Percentiles rank a stretch among this genome's conserved stretches.
Evolutionary conservation across 257 asterid genomes (phyloP).

Genomic region (Leptodermis oblonga): DNA sequence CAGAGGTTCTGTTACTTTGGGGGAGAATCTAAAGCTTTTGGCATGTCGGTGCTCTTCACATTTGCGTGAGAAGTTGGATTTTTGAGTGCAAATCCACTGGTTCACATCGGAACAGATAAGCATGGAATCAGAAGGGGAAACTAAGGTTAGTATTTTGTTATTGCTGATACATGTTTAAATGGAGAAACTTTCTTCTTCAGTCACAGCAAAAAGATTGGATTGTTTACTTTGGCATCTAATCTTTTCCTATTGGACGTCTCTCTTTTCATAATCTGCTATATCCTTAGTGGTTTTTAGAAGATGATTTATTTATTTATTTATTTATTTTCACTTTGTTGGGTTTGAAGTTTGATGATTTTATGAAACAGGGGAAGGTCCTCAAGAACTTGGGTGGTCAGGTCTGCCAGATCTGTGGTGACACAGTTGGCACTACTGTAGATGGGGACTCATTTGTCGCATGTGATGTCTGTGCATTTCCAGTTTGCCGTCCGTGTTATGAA

Average conservation of each 20-base stretch:
- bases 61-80: constrained; percentile 32
- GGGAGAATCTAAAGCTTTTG: constrained; percentile 21
- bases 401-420: constrained; percentile 97
- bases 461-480: constrained; percentile 87
- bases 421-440: constrained; percentile 62
- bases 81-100: constrained; percentile 31
- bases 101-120: constrained; percentile 21
- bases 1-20: constrained; percentile 6
- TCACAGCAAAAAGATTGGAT: neutral
- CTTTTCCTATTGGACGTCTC: neutral
- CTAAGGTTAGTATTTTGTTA: constrained; percentile 51
- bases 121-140: constrained; percentile 82
- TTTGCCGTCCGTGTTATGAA: constrained; percentile 96
- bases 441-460: constrained; percentile 94
- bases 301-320: neutral
- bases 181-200: neutral
- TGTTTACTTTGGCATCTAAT: too few relatives aligned
- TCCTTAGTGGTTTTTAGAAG: neutral
- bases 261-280: neutral
- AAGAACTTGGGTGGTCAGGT: constrained; percentile 66
- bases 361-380: constrained; percentile 69
- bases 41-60: constrained; percentile 35
- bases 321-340: neutral
- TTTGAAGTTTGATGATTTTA: constrained; percentile 18
- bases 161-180: neutral